Conservation (phyloP, 495 filamentous ascomycete genomes). For the Clavariopsis aquatica region DNA sequence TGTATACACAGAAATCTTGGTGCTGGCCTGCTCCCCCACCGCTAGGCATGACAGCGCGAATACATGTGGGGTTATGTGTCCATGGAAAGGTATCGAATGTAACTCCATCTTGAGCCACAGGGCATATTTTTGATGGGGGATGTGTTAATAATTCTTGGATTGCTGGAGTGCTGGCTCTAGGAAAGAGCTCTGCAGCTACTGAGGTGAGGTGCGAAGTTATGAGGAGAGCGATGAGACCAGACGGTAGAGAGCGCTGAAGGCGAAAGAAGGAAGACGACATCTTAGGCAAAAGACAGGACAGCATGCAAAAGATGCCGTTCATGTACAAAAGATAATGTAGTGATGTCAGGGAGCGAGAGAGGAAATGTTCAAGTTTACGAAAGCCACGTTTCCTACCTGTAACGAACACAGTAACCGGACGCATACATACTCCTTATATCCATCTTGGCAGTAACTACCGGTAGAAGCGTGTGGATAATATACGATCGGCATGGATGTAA, state of each 20-base stretch:
- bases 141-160: conserved; percentile 10
- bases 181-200: conserved; percentile 6
- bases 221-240: background rate
- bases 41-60: background rate
- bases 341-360: background rate
- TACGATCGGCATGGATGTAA: background rate
- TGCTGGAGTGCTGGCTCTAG: background rate
- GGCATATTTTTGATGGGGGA: background rate
- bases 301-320: background rate
- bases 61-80: conserved; percentile 20
- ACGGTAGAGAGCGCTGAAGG: background rate
- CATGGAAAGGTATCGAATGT: conserved; percentile 9
- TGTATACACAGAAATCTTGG: conserved; percentile 30
- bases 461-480: background rate
- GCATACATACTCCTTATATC: background rate
- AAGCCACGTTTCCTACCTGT: conserved; percentile 21
- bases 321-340: background rate
- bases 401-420: background rate
- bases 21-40: background rate
- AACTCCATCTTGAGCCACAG: conserved; percentile 5
- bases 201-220: background rate
- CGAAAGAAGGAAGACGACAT: background rate
- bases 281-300: background rate
- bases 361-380: background rate
- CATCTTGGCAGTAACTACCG: conserved; percentile 12